Base-by-base conservation (phyloP, 805 yeast genomes). In the Candida broadrunensis region DNA sequence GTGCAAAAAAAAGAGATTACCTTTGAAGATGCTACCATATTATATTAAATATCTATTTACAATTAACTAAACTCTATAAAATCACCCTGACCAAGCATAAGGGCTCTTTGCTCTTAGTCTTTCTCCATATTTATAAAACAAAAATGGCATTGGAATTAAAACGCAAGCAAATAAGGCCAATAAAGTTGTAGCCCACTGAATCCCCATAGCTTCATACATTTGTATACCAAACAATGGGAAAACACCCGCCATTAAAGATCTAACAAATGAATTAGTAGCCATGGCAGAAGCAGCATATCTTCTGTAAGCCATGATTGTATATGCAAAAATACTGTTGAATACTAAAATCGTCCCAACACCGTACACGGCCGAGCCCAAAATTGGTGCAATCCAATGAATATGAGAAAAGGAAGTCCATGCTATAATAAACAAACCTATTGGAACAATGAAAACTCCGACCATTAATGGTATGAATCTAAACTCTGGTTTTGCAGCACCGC, bases 391-490 rank as follows among this genome's bases (percentile, higher is more conserved):
- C 89, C 90, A 88, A 56, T 83, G 95, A 19, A 85, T 76, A 17
- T 62, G 60, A 19, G 80, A 56, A 40, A 74, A 82, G 55, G 83
- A 84, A 43, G 90, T 72, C 96, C 96, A 88, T 39, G 83, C 77
- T 60, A 88, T 73, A 86, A 93, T 83, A 48, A 88, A 70, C 47
- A 88, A 65, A 33, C 96, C 96, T 35, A 80, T 65, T 19, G 95
- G 87, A 65, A 86, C 85, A 3, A 74, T 56, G 39, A 85, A 51
- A 14, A 81, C 82, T 24, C 93, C 88, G 27, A 72, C 60, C 58
- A 85, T 73, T 78, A 87, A 73, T 25, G 88, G 80, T 23, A 80
- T 76, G 38, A 88, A 69, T 57, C 95, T 77, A n/a, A 79, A 81
- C 58, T 88, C 96, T 0, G 96, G 95, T 14, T 80, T 75, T 0